Conservation (phyloP, 257 asterid genomes). For the Solanum neorickii region DNA sequence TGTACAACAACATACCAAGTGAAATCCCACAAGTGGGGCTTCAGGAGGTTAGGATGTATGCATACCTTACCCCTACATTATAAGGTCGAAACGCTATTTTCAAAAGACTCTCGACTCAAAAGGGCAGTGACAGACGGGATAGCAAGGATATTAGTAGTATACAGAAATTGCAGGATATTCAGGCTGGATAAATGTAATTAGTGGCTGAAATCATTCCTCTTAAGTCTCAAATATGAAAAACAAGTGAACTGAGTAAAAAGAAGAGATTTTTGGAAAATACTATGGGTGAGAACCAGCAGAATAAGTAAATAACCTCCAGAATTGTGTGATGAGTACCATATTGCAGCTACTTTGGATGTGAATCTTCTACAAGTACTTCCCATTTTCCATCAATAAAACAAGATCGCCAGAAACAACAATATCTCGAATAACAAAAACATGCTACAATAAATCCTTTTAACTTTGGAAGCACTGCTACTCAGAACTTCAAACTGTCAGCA, state of each 20-base stretch:
- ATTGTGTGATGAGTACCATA: background rate
- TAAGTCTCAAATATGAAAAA: background rate
- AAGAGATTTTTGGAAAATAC: background rate
- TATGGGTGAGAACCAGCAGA: background rate
- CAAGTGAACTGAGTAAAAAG: background rate
- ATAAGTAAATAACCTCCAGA: background rate
- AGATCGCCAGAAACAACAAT: background rate
- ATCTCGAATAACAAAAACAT: background rate
- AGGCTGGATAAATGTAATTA: background rate
- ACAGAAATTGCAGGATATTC: background rate
- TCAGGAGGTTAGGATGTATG: background rate
- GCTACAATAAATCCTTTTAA: background rate
- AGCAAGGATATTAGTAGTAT: background rate
- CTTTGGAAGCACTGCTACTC: background rate
- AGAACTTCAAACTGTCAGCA: background rate
- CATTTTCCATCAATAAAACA: background rate
- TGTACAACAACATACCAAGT: background rate
- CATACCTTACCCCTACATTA: background rate
- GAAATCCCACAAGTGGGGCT: background rate
- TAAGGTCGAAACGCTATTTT: background rate
- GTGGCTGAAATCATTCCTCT: background rate
- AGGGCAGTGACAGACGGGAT: background rate
- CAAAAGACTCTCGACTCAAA: background rate
- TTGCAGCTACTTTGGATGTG: background rate
- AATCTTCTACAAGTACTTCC: background rate